These are phyloP conservation scores for Diplocarpon rosae DNA, from an alignment of 2,329 filamentous ascomycete genomes.

Conservation along the genomic window DNA sequence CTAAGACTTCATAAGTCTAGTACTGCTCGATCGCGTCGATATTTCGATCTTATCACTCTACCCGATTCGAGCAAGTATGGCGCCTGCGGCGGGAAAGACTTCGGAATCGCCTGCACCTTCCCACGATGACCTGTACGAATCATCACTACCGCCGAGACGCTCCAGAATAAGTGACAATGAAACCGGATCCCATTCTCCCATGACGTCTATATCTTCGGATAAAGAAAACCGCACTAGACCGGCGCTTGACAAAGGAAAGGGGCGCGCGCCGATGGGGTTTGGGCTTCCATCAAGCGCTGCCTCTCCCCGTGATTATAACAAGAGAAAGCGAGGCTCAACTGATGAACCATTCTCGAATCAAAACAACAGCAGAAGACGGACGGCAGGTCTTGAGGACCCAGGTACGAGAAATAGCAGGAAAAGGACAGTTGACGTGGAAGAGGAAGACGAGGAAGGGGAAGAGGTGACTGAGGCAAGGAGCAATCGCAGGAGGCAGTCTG, in stretches of 20 bases:
- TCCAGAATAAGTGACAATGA: not conserved
- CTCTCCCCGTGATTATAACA: slow-evolving; percentile 10
- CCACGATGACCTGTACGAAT: slow-evolving; percentile 24
- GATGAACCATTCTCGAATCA: slow-evolving; percentile 12
- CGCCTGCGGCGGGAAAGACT: slow-evolving; percentile 13
- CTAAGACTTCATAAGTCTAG: not conserved
- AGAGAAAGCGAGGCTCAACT: slow-evolving; percentile 21
- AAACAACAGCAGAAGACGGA: slow-evolving; percentile 19
- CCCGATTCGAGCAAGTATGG: slow-evolving; percentile 7
- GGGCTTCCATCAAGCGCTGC: slow-evolving; percentile 17
- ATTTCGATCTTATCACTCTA: not conserved
- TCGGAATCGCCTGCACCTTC: slow-evolving; percentile 23
- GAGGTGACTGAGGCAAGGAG: slow-evolving; percentile 2
- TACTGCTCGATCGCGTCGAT: not conserved
- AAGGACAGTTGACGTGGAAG: not conserved
- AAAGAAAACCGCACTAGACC: slow-evolving; percentile 35
- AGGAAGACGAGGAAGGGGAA: not conserved
- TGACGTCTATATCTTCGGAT: slow-evolving; percentile 32
- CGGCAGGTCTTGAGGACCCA: slow-evolving; percentile 24
- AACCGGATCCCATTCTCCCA: slow-evolving; percentile 25
- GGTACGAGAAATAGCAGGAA: not conserved
- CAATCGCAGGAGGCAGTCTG: slow-evolving; percentile 19
- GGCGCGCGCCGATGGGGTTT: slow-evolving; percentile 32
- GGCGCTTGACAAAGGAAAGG: slow-evolving; percentile 33
- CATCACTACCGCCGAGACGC: slow-evolving; percentile 21